phyloP scores from a whole-genome alignment of 768 basidiomycete species.

The Podaxis sp. region DNA sequence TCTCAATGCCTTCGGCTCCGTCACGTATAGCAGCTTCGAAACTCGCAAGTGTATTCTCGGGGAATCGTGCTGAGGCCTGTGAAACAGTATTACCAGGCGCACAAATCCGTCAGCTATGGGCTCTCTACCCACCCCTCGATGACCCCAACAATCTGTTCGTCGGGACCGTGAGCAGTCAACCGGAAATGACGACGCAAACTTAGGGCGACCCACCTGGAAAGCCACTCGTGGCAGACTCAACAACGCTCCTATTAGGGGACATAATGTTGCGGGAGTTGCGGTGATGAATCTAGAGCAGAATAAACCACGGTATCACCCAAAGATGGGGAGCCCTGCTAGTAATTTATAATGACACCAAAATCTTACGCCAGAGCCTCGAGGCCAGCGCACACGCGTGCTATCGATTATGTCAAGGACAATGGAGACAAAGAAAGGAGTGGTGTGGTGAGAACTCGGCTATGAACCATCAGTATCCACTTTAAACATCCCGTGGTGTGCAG shows the following conservation, averaged over 20 bases:
- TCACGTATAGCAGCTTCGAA: constrained; percentile 94
- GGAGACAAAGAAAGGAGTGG: not conserved
- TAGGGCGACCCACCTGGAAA: constrained; percentile 30
- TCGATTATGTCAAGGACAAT: not conserved
- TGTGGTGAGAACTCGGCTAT: not conserved
- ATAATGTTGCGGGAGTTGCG: not conserved
- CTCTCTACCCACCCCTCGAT: constrained; percentile 42
- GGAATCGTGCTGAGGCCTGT: constrained; percentile 84
- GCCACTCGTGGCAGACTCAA: not conserved
- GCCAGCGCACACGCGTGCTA: not conserved
- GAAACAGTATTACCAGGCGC: not conserved
- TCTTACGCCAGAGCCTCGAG: not conserved
- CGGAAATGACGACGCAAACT: not conserved
- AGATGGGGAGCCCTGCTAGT: not conserved
- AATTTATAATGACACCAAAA: not conserved
- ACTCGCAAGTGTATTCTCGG: constrained; percentile 94
- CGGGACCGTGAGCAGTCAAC: not conserved
- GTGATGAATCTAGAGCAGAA: not conserved
- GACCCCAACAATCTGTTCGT: constrained; percentile 65
- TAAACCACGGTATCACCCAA: not conserved
- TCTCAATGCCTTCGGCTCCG: constrained; percentile 96
- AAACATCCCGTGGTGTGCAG: no score
- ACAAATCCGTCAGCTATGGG: not conserved
- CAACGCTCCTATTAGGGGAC: not conserved
- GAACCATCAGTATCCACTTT: no score